Evolutionary conservation across 768 basidiomycete species (phyloP), one percentile per base, ranked within the genome.

Genomic region (Coprinopsis sp.): DNA sequence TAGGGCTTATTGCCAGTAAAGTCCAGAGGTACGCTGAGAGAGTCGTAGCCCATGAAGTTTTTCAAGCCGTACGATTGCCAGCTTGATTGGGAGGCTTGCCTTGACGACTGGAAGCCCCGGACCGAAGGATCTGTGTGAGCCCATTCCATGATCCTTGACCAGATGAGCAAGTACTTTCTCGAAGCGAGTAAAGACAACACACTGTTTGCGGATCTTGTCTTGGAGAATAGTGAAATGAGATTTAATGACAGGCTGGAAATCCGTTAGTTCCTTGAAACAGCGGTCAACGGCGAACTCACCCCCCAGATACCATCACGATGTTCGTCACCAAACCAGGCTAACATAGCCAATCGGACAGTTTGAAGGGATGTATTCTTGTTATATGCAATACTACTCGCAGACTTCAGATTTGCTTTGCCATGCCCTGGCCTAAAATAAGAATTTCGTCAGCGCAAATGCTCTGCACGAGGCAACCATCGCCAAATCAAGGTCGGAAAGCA

Each of bases 341-440:
- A 63, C 33, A 79, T 78, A 6, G 73, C 78, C 76, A 75, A 78
- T 18, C 67, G 62, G 3, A 68, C 64, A 4, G 76, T 79, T 28
- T 79, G 63, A 30, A 62, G 50, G 4, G 64, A 52, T 21, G 71
- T 65, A 47, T 74, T 59, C 23, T 63, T 59, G 57, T 81, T 79
- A 58, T 79, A 79, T 2, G 40, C 46, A n/a, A 71, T 65, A 46
- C 76, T 77, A 6, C 53, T 57, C 22, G 40, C 33, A 25, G 62
- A 41, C 14, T 58, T 60, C 38, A 63, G 47, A 51, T 72, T 64
- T 18, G 70, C 74, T 56, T 62, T 52, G 4, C 77, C 77, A 51
- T 62, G 61, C 5, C 77, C 77, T 3, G 77, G 78, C 57, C 78
- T 80, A 51, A 18, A 36, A 34, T 25, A 18, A 43, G 23, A 31